Evolutionary conservation across 441 rosid genomes (phyloP).

Genomic region (Euphorbia celastroides): DNA sequence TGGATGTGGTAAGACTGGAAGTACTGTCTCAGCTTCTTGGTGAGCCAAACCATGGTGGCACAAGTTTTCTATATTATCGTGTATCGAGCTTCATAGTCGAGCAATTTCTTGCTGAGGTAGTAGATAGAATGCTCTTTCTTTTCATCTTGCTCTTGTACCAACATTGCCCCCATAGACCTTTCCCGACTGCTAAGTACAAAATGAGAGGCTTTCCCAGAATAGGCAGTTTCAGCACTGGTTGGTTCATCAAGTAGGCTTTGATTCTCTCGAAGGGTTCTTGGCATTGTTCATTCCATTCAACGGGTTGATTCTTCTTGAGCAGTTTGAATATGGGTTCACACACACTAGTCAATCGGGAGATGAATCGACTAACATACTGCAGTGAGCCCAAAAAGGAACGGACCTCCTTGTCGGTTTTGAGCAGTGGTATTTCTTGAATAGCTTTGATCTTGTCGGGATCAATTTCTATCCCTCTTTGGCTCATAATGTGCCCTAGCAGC

Average conservation of each 20-base stretch:
- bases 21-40: no score
- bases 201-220: background rate
- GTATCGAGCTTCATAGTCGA: no score
- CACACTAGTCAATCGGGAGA: background rate
- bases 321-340: background rate
- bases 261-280: background rate
- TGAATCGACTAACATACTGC: background rate
- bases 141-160: background rate
- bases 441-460: background rate
- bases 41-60: no score
- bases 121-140: background rate
- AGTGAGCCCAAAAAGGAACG: background rate
- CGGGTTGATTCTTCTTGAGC: no score
- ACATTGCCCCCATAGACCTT: background rate
- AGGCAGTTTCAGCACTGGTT: background rate
- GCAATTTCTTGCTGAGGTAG: background rate
- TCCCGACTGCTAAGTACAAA: background rate
- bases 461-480: background rate
- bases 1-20: background rate
- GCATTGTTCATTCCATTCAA: background rate
- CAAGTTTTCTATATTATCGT: no score
- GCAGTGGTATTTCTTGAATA: background rate
- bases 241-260: background rate
- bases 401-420: background rate
- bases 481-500: background rate